These are phyloP conservation scores for Fragilaria crotonensis DNA, from an alignment of 108 stramenopile genomes.

Conservation along the genomic window DNA sequence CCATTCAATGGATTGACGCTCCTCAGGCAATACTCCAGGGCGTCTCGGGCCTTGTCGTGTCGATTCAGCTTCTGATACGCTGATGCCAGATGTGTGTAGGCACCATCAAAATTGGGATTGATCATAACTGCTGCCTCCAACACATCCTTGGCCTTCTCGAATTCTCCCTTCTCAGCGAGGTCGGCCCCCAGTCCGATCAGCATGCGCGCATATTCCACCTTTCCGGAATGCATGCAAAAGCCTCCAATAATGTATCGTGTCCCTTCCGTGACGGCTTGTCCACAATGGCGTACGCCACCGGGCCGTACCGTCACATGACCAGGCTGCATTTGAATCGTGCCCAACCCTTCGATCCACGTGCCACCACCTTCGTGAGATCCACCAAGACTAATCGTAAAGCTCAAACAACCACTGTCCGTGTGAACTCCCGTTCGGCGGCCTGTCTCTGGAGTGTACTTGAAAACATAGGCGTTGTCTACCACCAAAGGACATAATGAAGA, in stretches of 20 bases:
- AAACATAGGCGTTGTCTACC: constrained; percentile 44
- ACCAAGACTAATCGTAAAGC: constrained; percentile 44
- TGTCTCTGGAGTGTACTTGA: constrained; percentile 43
- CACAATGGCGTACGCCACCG: constrained; percentile 46
- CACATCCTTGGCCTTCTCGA: constrained; percentile 14
- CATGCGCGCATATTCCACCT: constrained; percentile 39
- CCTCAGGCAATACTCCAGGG: constrained; percentile 33
- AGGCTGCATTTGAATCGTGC: constrained; percentile 29
- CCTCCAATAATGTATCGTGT: constrained; percentile 54
- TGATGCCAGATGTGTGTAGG: constrained; percentile 27
- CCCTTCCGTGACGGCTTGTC: constrained; percentile 33
- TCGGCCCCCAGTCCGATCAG: constrained; percentile 14
- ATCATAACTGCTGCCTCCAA: constrained; percentile 38
- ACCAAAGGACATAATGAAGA: constrained; percentile 29
- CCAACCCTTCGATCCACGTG: constrained; percentile 39
- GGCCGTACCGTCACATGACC: constrained; percentile 48
- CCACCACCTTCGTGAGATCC: constrained; percentile 39
- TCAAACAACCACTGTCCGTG: constrained; percentile 47
- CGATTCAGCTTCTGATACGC: constrained; percentile 12
- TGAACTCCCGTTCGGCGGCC: constrained; percentile 49
- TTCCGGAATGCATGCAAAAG: constrained; percentile 37
- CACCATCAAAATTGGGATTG: constrained; percentile 38
- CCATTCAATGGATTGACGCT: constrained; percentile 31
- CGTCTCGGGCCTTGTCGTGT: constrained; percentile 21
- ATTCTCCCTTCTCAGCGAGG: not conserved